Percentiles rank a stretch among this genome's conserved stretches.
Evolutionary conservation across 2,329 filamentous ascomycete genomes (phyloP).

Genomic region (Trichoderma semiorbis): DNA sequence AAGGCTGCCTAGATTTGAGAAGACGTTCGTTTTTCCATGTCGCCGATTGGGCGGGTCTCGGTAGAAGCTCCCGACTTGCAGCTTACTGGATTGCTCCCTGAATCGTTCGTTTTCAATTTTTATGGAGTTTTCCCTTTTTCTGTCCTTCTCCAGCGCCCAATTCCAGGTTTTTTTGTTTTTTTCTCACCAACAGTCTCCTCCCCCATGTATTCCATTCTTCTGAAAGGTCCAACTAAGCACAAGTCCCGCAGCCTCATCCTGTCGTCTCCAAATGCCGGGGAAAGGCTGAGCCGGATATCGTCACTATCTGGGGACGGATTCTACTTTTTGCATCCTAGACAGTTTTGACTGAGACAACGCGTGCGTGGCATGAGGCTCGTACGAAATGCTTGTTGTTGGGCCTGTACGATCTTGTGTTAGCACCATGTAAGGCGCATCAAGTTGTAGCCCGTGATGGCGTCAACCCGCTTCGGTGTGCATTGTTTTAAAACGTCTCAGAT

Average conservation of each 20-base stretch:
- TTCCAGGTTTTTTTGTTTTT: background rate
- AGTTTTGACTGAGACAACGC: background rate
- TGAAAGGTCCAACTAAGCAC: background rate
- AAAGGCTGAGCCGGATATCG: background rate
- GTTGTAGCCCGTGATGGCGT: background rate
- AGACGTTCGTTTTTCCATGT: background rate
- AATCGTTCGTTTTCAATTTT: background rate
- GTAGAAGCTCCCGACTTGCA: background rate
- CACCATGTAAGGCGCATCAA: background rate
- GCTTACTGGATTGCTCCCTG: background rate
- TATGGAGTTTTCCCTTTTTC: background rate
- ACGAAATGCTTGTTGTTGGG: background rate
- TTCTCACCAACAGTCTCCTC: background rate
- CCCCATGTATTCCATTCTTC: background rate
- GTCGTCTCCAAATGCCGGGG: background rate
- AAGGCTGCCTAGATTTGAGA: background rate
- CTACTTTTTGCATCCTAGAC: slow-evolving; percentile 5
- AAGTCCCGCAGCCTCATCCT: background rate
- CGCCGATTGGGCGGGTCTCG: background rate
- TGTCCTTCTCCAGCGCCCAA: background rate
- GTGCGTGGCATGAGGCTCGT: background rate
- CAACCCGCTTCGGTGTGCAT: background rate
- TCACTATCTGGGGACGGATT: background rate
- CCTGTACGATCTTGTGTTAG: background rate
- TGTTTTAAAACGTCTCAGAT: background rate